These are phyloP conservation scores for Cyathus striatus DNA, from an alignment of 768 basidiomycete species.

Conservation along the genomic window DNA sequence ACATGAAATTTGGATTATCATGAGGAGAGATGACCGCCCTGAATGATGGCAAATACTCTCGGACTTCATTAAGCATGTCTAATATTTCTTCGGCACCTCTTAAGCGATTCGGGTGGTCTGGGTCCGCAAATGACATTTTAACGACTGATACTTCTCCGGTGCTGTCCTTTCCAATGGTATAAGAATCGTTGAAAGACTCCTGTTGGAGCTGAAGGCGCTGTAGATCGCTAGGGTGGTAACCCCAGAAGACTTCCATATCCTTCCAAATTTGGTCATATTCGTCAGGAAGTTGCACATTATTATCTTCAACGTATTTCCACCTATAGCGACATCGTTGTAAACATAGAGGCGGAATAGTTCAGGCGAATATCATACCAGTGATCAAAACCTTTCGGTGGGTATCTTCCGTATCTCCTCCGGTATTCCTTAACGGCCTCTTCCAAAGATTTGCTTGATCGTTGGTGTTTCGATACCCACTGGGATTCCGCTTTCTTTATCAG, in stretches of 20 bases:
- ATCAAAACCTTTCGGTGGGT: conserved; percentile 86
- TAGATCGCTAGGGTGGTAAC: conserved; percentile 42
- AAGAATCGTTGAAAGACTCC: conserved; percentile 32
- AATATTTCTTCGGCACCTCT: conserved; percentile 22
- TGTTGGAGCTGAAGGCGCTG: conserved; percentile 26
- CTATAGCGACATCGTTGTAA: conserved; percentile 13
- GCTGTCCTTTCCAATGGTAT: conserved; percentile 34
- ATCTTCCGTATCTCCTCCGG: conserved; percentile 59
- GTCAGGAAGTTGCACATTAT: conserved; percentile 76
- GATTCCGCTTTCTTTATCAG: conserved; percentile 69
- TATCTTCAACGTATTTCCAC: conserved; percentile 54
- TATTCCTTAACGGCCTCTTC: conserved; percentile 76
- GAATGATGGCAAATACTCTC: conserved; percentile 38
- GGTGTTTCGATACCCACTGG: conserved; percentile 53
- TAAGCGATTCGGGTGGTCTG: conserved; percentile 29
- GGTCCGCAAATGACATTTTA: conserved; percentile 28
- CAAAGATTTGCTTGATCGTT: conserved; percentile 70
- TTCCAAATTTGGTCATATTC: conserved; percentile 75
- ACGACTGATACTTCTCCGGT: conserved; percentile 20
- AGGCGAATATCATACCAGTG: conserved; percentile 57
- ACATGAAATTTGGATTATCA: conserved; percentile 33
- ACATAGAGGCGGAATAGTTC: background rate
- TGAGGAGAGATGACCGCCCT: conserved; percentile 40
- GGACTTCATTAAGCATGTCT: conserved; percentile 28
- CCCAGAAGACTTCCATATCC: conserved; percentile 85